Base-by-base conservation (phyloP, 2,329 filamentous ascomycete species). In the Cladophialophora yegresii region DNA sequence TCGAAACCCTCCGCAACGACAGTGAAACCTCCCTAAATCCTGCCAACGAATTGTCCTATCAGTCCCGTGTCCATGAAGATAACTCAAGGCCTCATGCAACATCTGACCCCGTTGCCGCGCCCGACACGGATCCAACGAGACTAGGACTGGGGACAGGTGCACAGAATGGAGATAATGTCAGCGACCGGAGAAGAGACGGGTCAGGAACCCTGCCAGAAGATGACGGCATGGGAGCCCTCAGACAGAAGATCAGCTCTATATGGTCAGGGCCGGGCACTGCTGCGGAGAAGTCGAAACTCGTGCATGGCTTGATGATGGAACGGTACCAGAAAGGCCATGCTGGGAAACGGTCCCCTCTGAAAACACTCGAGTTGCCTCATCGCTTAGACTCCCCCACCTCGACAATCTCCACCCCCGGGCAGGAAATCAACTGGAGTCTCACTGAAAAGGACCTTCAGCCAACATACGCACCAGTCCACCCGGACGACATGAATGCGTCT, bases 141-240 rank as follows among this genome's bases (percentile, higher is more conserved):
- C 23, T 26, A 49, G 43, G 30, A 54, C n/a, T 9, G 54, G 66
- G 43, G 16, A 49, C 23, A 33, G 58, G 26, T 59, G 33, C 30
- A 54, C 50, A 49, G 47, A 30, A 40, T 54, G 57, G 36, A 60
- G 70, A 72, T 56, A 71, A 71, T 26, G 49, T 62, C 20, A 66
- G 60, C 1, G 69, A 71, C 50, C 61, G 69, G 22, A 61, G 65
- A 53, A 60, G 69, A 57, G 65, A 70, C 65, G 67, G 63, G n/a
- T 69, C 70, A 12, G 69, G 64, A 8, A 68, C 73, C 16, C 74
- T 92, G 47, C 90, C 90, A 0, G 91, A 89, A 73, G 89, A 93
- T 72, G 91, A 95, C 80, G 91, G 91, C 51, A 93, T 91, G 88
- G 81, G 84, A 20, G 76, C 79, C 61, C 76, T 93, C 71, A 83